Evolutionary conservation across 768 basidiomycete species (phyloP).

Genomic region (Zangia roseola): DNA sequence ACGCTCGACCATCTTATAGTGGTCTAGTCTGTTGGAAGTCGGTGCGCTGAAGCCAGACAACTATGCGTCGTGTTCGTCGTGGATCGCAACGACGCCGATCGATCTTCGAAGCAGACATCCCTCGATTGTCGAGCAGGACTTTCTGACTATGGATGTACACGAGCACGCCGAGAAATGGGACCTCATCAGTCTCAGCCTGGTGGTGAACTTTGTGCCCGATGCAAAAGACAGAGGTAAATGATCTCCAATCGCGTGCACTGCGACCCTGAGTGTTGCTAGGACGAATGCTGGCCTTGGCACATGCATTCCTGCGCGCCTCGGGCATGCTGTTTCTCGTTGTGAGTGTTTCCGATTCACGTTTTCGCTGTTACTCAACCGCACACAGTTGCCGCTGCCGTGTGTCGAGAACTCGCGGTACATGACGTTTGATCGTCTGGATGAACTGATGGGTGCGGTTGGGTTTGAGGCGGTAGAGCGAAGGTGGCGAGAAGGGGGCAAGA

Average conservation of each 20-base stretch:
- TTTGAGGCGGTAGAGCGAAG: conserved; percentile 58
- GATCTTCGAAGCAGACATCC: conserved; percentile 86
- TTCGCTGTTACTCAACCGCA: conserved; percentile 7
- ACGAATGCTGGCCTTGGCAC: conserved; percentile 64
- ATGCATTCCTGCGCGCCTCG: conserved; percentile 49
- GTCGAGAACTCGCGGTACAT: conserved; percentile 84
- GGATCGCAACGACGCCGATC: conserved; percentile 76
- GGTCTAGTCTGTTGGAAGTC: conserved; percentile 75
- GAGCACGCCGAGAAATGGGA: conserved; percentile 66
- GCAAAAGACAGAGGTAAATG: conserved; percentile 68
- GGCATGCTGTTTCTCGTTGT: conserved; percentile 75
- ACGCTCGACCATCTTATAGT: neutral
- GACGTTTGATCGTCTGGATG: conserved; percentile 53
- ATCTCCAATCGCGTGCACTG: neutral
- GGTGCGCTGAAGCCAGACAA: conserved; percentile 87
- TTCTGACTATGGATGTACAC: conserved; percentile 57
- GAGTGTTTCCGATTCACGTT: conserved; percentile 26
- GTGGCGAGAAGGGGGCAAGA: conserved; percentile 66
- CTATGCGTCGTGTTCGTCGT: conserved; percentile 59
- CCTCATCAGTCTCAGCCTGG: conserved; percentile 80
- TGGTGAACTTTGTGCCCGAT: conserved; percentile 85
- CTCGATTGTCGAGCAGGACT: conserved; percentile 81
- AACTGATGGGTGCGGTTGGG: conserved; percentile 61
- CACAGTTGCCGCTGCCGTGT: conserved; percentile 83
- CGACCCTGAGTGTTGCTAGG: conserved; percentile 40